These are phyloP conservation scores for Serendipita vermifera DNA, from an alignment of 768 basidiomycete genomes.

Conservation along the genomic window DNA sequence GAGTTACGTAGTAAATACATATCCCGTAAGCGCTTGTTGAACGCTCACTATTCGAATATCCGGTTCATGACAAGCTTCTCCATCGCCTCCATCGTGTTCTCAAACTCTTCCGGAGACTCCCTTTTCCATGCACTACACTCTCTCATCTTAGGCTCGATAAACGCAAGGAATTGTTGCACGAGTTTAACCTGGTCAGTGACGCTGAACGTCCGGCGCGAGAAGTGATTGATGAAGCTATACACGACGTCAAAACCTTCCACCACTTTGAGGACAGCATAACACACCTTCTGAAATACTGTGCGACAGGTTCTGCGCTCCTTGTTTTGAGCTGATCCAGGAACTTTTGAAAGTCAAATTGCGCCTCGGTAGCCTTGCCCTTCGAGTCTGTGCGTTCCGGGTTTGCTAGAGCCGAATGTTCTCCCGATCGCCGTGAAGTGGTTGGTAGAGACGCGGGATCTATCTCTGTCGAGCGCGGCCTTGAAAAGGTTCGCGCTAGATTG, in stretches of 20 bases:
- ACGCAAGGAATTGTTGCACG: slow-evolving; percentile 85
- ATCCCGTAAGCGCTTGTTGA: slow-evolving; percentile 5
- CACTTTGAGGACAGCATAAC: slow-evolving; percentile 23
- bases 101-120: slow-evolving; percentile 70
- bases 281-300: slow-evolving; percentile 89
- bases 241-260: not conserved
- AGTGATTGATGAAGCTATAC: slow-evolving; percentile 79
- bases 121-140: slow-evolving; percentile 73
- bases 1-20: slow-evolving; percentile 9
- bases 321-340: slow-evolving; percentile 93
- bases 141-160: slow-evolving; percentile 81
- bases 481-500: slow-evolving; percentile 51
- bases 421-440: not conserved
- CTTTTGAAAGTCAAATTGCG: slow-evolving; percentile 75
- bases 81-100: slow-evolving; percentile 96
- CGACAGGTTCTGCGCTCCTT: slow-evolving; percentile 78
- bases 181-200: slow-evolving; percentile 90
- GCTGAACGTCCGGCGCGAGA: slow-evolving; percentile 81
- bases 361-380: slow-evolving; percentile 1
- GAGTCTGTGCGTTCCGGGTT: not conserved
- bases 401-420: not conserved
- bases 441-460: not conserved
- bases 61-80: slow-evolving; percentile 99
- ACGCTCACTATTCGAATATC: slow-evolving; percentile 80
- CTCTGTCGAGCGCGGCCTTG: slow-evolving; percentile 18